These are phyloP conservation scores for Purpureocillium lavendulum DNA, from an alignment of 2,329 filamentous ascomycete genomes.

Conservation along the genomic window DNA sequence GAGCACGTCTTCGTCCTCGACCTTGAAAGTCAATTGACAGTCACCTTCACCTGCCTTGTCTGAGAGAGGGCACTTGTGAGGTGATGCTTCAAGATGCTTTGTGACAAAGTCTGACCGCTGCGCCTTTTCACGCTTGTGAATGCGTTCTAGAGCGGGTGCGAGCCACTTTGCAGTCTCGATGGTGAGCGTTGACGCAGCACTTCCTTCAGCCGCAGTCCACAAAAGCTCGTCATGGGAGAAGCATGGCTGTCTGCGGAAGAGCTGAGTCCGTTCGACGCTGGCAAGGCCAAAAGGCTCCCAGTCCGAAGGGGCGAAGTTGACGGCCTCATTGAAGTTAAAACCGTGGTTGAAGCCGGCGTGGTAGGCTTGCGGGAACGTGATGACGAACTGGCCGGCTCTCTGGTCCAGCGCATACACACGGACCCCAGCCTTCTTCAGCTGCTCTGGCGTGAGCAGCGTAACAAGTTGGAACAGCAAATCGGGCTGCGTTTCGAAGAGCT, in stretches of 20 bases:
- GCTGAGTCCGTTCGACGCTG: conserved; percentile 77
- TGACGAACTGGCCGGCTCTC: conserved; percentile 87
- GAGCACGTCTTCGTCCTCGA: conserved; percentile 66
- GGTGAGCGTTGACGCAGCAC: conserved; percentile 52
- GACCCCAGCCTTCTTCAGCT: conserved; percentile 86
- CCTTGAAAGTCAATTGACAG: conserved; percentile 53
- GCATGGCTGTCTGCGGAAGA: conserved; percentile 85
- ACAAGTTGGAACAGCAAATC: conserved; percentile 95
- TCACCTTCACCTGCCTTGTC: conserved; percentile 34
- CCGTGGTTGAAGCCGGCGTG: conserved; percentile 98
- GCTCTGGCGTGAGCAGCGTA: conserved; percentile 88
- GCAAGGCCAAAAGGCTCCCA: conserved; percentile 90
- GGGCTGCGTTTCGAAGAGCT: conserved; percentile 93
- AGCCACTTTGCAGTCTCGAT: conserved; percentile 96
- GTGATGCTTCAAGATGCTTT: conserved; percentile 48
- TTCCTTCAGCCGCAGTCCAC: conserved; percentile 77
- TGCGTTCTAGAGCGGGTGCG: conserved; percentile 73
- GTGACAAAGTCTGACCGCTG: conserved; percentile 61
- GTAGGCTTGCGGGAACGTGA: conserved; percentile 95
- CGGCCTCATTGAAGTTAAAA: conserved; percentile 98
- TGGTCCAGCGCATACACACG: conserved; percentile 94
- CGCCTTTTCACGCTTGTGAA: conserved; percentile 63
- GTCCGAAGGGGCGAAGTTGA: conserved; percentile 91
- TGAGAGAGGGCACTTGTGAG: conserved; percentile 42
- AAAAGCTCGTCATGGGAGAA: conserved; percentile 96